Conservation (phyloP, 2,329 filamentous ascomycete species). For the Akanthomyces muscarius region DNA sequence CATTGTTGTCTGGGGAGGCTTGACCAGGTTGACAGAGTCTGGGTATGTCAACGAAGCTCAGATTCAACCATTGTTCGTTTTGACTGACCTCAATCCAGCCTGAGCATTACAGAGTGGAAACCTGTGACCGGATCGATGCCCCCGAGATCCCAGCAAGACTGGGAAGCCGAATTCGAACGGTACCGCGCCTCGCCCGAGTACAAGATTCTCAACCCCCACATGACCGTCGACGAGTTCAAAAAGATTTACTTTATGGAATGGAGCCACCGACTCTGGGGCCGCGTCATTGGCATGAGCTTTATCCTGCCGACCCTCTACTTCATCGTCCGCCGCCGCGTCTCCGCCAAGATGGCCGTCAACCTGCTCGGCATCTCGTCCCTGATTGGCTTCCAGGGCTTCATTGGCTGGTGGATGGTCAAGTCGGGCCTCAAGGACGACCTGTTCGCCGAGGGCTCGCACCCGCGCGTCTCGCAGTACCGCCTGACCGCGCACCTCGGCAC, state of each 20-base stretch:
- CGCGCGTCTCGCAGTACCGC: constrained; percentile 90
- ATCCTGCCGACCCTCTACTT: constrained; percentile 87
- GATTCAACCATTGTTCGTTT: not conserved
- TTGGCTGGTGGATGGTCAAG: constrained; percentile 99
- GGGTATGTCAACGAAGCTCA: constrained; percentile 55
- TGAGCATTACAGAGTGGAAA: constrained; percentile 98
- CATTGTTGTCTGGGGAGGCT: constrained; percentile 90
- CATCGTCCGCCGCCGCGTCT: constrained; percentile 73
- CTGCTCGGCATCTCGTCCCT: constrained; percentile 79
- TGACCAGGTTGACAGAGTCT: constrained; percentile 92
- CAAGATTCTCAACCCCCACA: constrained; percentile 83
- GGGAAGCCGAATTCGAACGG: constrained; percentile 89
- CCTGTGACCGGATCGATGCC: constrained; percentile 91
- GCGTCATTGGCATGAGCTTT: constrained; percentile 85
- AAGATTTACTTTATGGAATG: constrained; percentile 99
- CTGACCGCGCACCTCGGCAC: constrained; percentile 84
- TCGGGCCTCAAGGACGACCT: constrained; percentile 93
- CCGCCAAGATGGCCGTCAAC: constrained; percentile 69
- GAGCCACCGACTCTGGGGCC: constrained; percentile 91
- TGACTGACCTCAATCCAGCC: constrained; percentile 42
- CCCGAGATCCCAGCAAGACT: constrained; percentile 72
- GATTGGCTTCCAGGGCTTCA: constrained; percentile 90
- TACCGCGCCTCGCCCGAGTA: constrained; percentile 93
- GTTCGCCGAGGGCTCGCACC: constrained; percentile 85
- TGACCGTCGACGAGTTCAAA: constrained; percentile 92